Evolutionary conservation across 2,329 filamentous ascomycete genomes (phyloP).

Genomic region (Sporothrix sp.): DNA sequence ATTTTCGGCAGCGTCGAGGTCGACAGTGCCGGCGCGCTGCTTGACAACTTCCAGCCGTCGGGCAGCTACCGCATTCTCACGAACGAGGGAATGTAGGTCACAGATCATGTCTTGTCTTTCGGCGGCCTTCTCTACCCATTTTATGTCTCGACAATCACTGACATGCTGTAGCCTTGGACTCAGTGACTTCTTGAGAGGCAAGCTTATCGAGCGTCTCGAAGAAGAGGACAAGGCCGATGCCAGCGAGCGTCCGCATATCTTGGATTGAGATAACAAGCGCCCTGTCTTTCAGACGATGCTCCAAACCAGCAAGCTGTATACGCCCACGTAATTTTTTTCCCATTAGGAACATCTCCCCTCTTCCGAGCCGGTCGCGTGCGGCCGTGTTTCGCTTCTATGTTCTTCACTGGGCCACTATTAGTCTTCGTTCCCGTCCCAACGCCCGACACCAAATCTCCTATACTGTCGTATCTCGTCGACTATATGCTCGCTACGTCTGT

Average conservation of each 20-base stretch:
- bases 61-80: slow-evolving; percentile 49
- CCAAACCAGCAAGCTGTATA: too few species aligned
- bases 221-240: slow-evolving; percentile 37
- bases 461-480: neutral
- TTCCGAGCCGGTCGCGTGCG: neutral
- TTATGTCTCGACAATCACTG: neutral
- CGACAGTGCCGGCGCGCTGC: slow-evolving; percentile 36
- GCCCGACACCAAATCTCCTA: too few species aligned
- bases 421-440: too few species aligned
- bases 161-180: slow-evolving; percentile 36
- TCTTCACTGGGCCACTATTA: too few species aligned
- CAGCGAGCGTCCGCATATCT: slow-evolving; percentile 12
- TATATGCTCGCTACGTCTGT: neutral
- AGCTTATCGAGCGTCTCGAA: slow-evolving; percentile 42
- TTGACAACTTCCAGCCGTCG: slow-evolving; percentile 19
- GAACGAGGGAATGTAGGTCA: slow-evolving; percentile 56
- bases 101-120: neutral
- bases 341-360: neutral
- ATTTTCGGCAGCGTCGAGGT: slow-evolving; percentile 61
- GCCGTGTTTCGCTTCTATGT: too few species aligned
- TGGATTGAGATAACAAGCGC: slow-evolving; percentile 6
- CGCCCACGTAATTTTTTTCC: too few species aligned
- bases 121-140: too few species aligned
- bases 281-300: too few species aligned
- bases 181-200: slow-evolving; percentile 44